Evolutionary conservation across 116 monocot species (phyloP).

Genomic region (Thalassia testudinum): DNA sequence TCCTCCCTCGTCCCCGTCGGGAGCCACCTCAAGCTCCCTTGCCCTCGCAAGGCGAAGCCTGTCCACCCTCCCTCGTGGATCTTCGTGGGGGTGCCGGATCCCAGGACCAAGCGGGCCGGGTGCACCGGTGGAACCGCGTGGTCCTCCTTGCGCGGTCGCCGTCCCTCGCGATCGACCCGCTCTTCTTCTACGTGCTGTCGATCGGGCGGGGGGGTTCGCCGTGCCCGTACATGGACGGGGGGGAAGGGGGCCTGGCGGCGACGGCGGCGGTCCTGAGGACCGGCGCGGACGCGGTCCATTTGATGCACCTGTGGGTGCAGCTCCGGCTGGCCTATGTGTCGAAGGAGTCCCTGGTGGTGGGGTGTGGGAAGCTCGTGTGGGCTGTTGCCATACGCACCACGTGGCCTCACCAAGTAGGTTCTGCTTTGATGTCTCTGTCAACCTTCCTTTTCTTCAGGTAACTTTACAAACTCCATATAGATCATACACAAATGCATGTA

Average conservation of each 20-base stretch:
- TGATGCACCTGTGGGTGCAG: constrained; percentile 54
- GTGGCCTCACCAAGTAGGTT: constrained; percentile 33
- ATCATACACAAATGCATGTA: too few relatives aligned
- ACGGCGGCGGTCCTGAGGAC: constrained; percentile 47
- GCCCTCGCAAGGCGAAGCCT: background rate
- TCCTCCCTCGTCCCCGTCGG: constrained; percentile 73
- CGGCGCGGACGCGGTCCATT: constrained; percentile 31
- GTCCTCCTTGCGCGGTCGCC: constrained; percentile 55
- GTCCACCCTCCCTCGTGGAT: constrained; percentile 4
- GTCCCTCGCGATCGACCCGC: constrained; percentile 65
- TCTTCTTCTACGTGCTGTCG: constrained; percentile 84
- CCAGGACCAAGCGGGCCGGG: constrained; percentile 51
- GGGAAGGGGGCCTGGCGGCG: constrained; percentile 23
- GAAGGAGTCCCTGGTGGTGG: constrained; percentile 75
- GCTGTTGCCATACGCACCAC: constrained; percentile 42
- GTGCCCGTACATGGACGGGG: constrained; percentile 39
- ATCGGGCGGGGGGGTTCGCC: constrained; percentile 24
- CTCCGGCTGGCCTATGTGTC: constrained; percentile 73
- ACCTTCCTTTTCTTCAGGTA: constrained; percentile 79
- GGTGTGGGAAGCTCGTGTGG: constrained; percentile 95
- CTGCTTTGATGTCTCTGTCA: constrained; percentile 81
- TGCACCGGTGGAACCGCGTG: constrained; percentile 69
- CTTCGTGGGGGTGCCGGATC: constrained; percentile 54
- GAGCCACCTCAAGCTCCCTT: constrained; percentile 13
- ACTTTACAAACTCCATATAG: too few relatives aligned